phyloP scores from a whole-genome alignment of 176 grass and related monocot species.

The Oryza rufipogon region DNA sequence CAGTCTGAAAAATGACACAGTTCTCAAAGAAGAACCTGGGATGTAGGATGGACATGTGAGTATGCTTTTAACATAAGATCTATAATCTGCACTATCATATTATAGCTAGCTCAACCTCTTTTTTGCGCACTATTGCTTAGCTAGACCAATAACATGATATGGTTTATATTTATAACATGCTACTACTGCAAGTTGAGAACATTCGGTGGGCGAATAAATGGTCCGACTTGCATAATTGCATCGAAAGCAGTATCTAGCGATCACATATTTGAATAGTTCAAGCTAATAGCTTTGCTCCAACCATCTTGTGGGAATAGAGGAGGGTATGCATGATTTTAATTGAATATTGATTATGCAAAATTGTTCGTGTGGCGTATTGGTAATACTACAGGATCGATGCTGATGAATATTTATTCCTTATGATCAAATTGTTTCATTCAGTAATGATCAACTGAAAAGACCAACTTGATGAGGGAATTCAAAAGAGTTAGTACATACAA shows the following conservation, averaged over 20 bases:
- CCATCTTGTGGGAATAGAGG: not conserved
- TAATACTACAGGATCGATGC: not conserved
- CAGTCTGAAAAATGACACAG: slow-evolving; percentile 64
- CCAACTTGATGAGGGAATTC: not conserved
- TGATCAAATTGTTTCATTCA: not conserved
- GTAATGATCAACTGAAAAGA: not conserved
- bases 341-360: not conserved
- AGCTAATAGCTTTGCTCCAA: not conserved
- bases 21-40: slow-evolving; percentile 77
- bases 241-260: not conserved
- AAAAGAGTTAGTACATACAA: not conserved
- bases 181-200: not conserved
- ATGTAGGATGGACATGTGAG: slow-evolving; percentile 76
- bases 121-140: slow-evolving; percentile 14
- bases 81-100: not conserved
- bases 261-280: slow-evolving; percentile 6
- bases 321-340: not conserved
- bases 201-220: not conserved
- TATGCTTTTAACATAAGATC: not conserved
- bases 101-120: not conserved
- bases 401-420: not conserved
- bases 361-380: not conserved
- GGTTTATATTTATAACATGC: not conserved
- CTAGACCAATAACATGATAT: not conserved
- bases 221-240: not conserved